Base-by-base conservation (phyloP, 164 flowering plant genomes). In the Piper betle region DNA sequence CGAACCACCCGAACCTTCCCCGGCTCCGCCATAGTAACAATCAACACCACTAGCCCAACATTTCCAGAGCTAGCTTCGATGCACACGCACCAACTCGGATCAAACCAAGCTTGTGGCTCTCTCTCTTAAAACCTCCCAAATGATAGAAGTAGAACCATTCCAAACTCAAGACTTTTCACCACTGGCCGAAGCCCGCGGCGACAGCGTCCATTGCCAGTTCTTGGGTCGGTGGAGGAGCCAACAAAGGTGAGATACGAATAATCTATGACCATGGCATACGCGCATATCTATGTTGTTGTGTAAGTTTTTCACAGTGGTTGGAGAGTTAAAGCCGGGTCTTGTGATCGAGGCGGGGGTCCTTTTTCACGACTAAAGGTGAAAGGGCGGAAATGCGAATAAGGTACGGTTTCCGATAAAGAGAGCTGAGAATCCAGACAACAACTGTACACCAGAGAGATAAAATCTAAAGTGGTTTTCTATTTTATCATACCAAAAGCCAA, bases 1-100 rank as follows among this genome's bases (percentile, higher is more conserved):
- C 84, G 82, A 73, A 80, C 86, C 1, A 80, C 39, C 65, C 84
- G 63, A 55, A 78, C 74, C 53, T 78, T 78, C 37, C 71, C 40
- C 50, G 66, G 82, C 63, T 80, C 84, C 46, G 68, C 81, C 85
- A 79, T 81, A 37, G 15, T 12, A 9, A 9, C 50, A 10, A 10
- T 1, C 0, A 46, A 46, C 50, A 15, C 50, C 2, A 46, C 50
- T 46, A 46, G 50, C 50, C 15, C 50, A 10, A 12, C 50, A 9
- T 46, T 46, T 10, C 7, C 33, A 25, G 33, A 25, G 33, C 33
- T 25, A 25, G 33, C 46, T 42, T 10, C 2, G 46, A 42, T 6
- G 0, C 11, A 2, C 46, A 42, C 46, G 1, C 46, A 42, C 33
- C 33, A 25, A 2, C 33, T 25, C 33, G 33, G 33, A 25, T 1